These are phyloP conservation scores for Solanum virginianum DNA, from an alignment of 257 asterid genomes.

Conservation along the genomic window DNA sequence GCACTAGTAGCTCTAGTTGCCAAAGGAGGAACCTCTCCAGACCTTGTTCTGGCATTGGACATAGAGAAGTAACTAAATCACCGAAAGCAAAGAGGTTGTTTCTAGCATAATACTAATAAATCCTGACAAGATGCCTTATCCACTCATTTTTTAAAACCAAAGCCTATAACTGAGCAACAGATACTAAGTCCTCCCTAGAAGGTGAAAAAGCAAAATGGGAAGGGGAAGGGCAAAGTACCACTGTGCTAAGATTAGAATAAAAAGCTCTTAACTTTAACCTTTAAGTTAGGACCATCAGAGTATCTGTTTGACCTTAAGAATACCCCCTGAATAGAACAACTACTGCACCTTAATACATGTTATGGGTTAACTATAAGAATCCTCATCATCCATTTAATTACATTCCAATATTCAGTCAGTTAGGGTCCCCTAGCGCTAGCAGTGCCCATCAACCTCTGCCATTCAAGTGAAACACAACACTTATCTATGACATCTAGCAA, in stretches of 20 bases:
- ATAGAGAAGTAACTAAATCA: not conserved
- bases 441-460: not conserved
- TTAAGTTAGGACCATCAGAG: not conserved
- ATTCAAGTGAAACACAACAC: not conserved
- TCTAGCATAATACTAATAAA: not conserved
- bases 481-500: not conserved
- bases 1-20: constrained; percentile 68
- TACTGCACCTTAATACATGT: not conserved
- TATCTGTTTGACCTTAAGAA: not conserved
- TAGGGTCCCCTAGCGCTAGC: not conserved
- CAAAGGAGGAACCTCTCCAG: constrained; percentile 46
- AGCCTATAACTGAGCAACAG: not conserved
- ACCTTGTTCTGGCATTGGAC: constrained; percentile 39
- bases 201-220: not conserved
- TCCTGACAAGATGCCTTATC: not conserved
- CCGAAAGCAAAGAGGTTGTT: not conserved
- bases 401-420: not conserved
- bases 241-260: not conserved
- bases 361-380: not conserved
- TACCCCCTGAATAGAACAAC: not conserved
- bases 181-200: not conserved
- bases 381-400: not conserved
- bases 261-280: not conserved
- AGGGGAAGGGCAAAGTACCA: not conserved
- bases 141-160: not conserved